Percentiles rank a stretch among this genome's conserved stretches.
These are phyloP conservation scores for Trichothecium roseum DNA, from an alignment of 2,329 filamentous ascomycete genomes.

Conservation along the genomic window DNA sequence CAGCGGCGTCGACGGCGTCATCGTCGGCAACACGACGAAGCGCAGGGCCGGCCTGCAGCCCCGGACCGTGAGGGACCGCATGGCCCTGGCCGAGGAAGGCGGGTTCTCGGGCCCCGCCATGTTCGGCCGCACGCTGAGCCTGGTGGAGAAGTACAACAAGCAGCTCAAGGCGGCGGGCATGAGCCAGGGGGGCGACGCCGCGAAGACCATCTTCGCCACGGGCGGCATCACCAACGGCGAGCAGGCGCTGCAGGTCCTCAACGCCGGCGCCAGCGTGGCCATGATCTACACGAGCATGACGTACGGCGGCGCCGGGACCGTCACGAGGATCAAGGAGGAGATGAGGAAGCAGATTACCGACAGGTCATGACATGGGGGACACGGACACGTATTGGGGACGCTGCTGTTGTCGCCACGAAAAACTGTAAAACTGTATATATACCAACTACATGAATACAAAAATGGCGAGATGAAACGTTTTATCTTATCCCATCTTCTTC, in stretches of 20 bases:
- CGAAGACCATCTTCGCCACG: slow-evolving; percentile 83
- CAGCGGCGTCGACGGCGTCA: slow-evolving; percentile 86
- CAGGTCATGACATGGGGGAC: background rate
- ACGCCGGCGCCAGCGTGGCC: slow-evolving; percentile 81
- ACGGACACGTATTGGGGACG: no score
- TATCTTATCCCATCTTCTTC: no score
- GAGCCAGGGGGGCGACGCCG: slow-evolving; percentile 15
- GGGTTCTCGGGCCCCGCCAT: slow-evolving; percentile 87
- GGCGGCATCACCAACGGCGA: slow-evolving; percentile 85
- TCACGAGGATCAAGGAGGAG: slow-evolving; percentile 56
- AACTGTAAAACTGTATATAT: no score
- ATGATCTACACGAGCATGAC: slow-evolving; percentile 79
- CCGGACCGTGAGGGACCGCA: slow-evolving; percentile 56
- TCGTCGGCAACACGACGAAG: slow-evolving; percentile 96
- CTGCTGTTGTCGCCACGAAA: no score
- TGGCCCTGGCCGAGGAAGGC: slow-evolving; percentile 63
- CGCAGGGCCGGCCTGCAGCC: slow-evolving; percentile 58
- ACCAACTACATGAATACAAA: no score
- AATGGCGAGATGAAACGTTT: no score
- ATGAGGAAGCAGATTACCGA: slow-evolving; percentile 34
- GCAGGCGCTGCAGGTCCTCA: slow-evolving; percentile 71
- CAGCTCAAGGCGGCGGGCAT: slow-evolving; percentile 16
- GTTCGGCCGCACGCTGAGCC: slow-evolving; percentile 66
- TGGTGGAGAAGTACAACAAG: slow-evolving; percentile 72
- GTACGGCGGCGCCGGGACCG: slow-evolving; percentile 53